Conservation (phyloP, 371 early-diverging fungal species). For the Mortierella sp. region DNA sequence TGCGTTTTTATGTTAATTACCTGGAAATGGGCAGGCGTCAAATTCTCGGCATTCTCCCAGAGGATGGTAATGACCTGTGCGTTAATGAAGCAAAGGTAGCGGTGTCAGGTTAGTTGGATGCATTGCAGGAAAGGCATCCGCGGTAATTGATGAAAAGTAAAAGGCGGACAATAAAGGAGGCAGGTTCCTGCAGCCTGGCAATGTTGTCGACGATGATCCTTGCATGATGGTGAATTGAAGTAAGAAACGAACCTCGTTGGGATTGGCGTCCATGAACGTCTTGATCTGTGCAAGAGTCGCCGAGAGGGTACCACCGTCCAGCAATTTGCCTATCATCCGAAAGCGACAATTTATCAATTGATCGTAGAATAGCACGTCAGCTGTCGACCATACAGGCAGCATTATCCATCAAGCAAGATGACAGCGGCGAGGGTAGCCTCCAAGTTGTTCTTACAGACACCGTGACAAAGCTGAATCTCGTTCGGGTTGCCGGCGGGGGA, state of each 20-base stretch:
- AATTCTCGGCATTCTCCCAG: slow-evolving; percentile 74
- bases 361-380: neutral
- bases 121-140: neutral
- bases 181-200: neutral
- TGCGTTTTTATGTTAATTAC: slow-evolving; percentile 12
- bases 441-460: slow-evolving; percentile 56
- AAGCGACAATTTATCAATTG: neutral
- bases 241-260: slow-evolving; percentile 64
- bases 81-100: neutral
- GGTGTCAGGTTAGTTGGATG: neutral
- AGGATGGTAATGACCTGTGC: slow-evolving; percentile 72
- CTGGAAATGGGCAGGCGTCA: slow-evolving; percentile 66
- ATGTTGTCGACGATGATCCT: neutral
- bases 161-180: neutral
- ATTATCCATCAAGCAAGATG: too few relatives aligned
- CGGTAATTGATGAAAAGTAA: neutral
- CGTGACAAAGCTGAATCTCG: slow-evolving; percentile 79
- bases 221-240: neutral
- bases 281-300: slow-evolving; percentile 65
- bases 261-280: slow-evolving; percentile 73
- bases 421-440: neutral
- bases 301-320: slow-evolving; percentile 73
- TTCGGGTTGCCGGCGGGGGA: slow-evolving; percentile 30
- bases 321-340: slow-evolving; percentile 44
- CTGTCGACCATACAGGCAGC: too few relatives aligned